Evolutionary conservation across 441 rosid species (phyloP).

Genomic region (Adansonia grandidieri): DNA sequence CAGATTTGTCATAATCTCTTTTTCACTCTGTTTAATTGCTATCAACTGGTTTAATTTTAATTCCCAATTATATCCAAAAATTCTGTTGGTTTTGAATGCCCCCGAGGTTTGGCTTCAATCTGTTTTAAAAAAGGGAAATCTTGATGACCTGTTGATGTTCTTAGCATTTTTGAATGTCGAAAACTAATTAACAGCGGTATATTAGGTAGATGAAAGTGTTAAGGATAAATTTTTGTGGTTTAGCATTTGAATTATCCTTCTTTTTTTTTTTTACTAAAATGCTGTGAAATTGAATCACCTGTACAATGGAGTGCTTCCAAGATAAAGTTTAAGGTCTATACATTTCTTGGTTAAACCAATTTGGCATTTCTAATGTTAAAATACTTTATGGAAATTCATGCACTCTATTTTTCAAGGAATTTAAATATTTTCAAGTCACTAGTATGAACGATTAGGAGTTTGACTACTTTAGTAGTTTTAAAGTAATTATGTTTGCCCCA

Average conservation of each 20-base stretch:
- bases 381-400: not conserved
- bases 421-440: not conserved
- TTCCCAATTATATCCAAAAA: not conserved
- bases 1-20: not conserved
- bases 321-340: not conserved
- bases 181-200: not conserved
- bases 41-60: not conserved
- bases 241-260: constrained; percentile 5
- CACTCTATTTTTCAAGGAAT: constrained; percentile 3
- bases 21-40: not conserved
- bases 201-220: not conserved
- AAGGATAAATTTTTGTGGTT: not conserved
- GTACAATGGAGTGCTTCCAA: not conserved
- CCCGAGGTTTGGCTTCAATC: not conserved
- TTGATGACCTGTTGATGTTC: not conserved
- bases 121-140: constrained; percentile 5
- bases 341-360: not conserved
- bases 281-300: not conserved
- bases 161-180: not conserved
- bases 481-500: constrained; percentile 12
- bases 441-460: not conserved
- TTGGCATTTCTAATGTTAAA: not conserved
- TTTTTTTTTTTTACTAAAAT: not conserved
- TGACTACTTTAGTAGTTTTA: not conserved
- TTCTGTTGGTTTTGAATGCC: constrained; percentile 6